Evolutionary conservation across 2,329 filamentous ascomycete species (phyloP).

Genomic region (Cadophora malorum): DNA sequence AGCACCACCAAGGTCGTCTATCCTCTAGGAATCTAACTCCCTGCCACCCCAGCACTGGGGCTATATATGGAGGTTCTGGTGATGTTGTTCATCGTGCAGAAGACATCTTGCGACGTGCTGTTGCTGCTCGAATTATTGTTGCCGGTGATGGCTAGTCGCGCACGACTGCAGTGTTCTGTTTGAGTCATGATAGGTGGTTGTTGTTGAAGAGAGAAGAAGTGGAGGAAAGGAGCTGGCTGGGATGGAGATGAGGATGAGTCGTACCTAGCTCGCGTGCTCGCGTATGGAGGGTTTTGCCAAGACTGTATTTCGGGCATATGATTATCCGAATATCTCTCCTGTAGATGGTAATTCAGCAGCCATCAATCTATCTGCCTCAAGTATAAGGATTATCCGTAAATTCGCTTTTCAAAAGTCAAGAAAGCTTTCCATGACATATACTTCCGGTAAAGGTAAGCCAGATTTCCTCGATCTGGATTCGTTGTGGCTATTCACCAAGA

Average conservation of each 20-base stretch:
- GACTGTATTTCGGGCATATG: background rate
- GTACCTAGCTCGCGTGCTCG: background rate
- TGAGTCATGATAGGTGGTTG: slow-evolving; percentile 39
- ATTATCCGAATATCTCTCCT: slow-evolving; percentile 1
- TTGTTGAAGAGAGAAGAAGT: slow-evolving; percentile 29
- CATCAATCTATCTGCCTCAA: background rate
- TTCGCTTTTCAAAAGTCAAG: too few relatives aligned
- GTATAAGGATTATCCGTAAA: background rate
- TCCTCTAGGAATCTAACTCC: slow-evolving; percentile 40
- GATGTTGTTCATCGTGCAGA: slow-evolving; percentile 31
- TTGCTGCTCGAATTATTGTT: slow-evolving; percentile 29
- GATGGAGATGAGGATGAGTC: slow-evolving; percentile 4
- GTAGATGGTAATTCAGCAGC: background rate
- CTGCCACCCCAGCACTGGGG: slow-evolving; percentile 44
- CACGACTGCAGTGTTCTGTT: slow-evolving; percentile 38
- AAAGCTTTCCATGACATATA: too few relatives aligned
- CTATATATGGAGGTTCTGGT: slow-evolving; percentile 36
- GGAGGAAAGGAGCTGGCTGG: background rate
- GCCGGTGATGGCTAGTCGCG: slow-evolving; percentile 35
- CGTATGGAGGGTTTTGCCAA: background rate
- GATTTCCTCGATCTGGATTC: too few relatives aligned
- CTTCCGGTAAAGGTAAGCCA: too few relatives aligned
- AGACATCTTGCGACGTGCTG: slow-evolving; percentile 41
- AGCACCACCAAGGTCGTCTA: slow-evolving; percentile 23
- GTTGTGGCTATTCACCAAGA: too few relatives aligned